Percentiles rank a stretch among this genome's conserved stretches.
These are phyloP conservation scores for Pichia sp. DNA, from an alignment of 1,139 yeast genomes.

Conservation along the genomic window DNA sequence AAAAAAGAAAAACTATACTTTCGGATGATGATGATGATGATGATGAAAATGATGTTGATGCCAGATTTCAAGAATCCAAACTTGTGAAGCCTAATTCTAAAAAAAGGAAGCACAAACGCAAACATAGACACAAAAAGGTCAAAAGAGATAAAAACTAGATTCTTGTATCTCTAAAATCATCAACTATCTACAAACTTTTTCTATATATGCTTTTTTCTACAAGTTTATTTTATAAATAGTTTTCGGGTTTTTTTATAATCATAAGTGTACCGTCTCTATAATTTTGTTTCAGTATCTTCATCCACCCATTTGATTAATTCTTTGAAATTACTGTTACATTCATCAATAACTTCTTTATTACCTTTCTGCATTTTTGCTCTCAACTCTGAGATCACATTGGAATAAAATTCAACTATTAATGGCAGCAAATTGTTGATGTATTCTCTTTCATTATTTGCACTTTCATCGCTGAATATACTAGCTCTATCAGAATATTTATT, in stretches of 20 bases:
- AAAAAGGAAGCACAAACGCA: constrained; percentile 1
- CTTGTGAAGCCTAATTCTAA: neutral
- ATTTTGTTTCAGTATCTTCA: constrained; percentile 9
- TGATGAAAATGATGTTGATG: constrained; percentile 1
- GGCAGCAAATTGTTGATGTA: constrained; percentile 6
- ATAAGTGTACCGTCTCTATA: constrained; percentile 4
- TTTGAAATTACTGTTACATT: constrained; percentile 8
- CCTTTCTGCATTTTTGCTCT: constrained; percentile 4
- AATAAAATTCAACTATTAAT: constrained; percentile 11
- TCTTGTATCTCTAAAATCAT: too few relatives aligned
- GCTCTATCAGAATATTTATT: neutral
- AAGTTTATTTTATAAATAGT: too few relatives aligned
- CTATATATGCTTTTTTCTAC: too few relatives aligned
- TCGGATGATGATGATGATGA: constrained; percentile 6
- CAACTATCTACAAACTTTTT: too few relatives aligned
- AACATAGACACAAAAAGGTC: constrained; percentile 1
- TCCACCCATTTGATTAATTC: constrained; percentile 14
- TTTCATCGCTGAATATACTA: neutral
- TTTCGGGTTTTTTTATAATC: too few relatives aligned
- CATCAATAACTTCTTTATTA: constrained; percentile 5
- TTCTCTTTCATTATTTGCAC: constrained; percentile 3
- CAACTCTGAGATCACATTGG: constrained; percentile 9
- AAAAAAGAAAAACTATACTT: neutral
- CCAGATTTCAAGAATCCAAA: neutral
- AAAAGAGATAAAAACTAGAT: too few relatives aligned